Evolutionary conservation across 345 rosid genomes (phyloP), one percentile per base, ranked within the genome.

Genomic region (Sisymbrium altissimum): DNA sequence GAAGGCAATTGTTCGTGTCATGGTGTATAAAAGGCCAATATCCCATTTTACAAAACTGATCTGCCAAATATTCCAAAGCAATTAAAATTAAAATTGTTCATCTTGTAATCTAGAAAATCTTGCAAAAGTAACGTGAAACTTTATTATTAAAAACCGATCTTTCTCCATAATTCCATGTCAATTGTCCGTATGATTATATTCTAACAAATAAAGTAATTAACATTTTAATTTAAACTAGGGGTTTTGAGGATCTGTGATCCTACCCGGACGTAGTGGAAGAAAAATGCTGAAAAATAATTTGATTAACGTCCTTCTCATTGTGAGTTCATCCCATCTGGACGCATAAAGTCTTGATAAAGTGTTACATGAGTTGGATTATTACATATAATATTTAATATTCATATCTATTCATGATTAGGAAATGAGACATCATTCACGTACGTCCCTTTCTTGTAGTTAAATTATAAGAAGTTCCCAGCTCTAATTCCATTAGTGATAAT

Each of bases 301-400:
- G 18, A n/a, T 19, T 17, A 25, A 9, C 5, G 29, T 29, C 49
- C 10, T 23, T 69, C 9, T 69, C 9, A 8, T 56, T 56, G 32
- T 43, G 55, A 48, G 64, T 58, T 46, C 74, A 35, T 33, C 46
- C 48, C 66, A 14, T 70, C 74, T 58, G 18, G 66, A 70, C 74
- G 27, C 46, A 35, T 46, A 21, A 58, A 12, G 41, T 57, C 57
- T 57, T 44, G 15, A 52, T 10, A 67, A 30, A 56, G 46, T 57
- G 35, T 57, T 21, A 33, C 30, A 23, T 33, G 29, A 15, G 41
- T 53, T 40, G 63, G 63, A 53, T 54, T 54, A 39, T 40, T 68
- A 55, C 17, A 38, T 27, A 15, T 27, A 29, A 36, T 46, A 23
- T 2, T 43, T 19, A 33, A 36, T 59, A 70, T 45, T 15, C 36